Evolutionary conservation across 2,329 filamentous ascomycete genomes (phyloP).

Genomic region (Sclerotinia minor): DNA sequence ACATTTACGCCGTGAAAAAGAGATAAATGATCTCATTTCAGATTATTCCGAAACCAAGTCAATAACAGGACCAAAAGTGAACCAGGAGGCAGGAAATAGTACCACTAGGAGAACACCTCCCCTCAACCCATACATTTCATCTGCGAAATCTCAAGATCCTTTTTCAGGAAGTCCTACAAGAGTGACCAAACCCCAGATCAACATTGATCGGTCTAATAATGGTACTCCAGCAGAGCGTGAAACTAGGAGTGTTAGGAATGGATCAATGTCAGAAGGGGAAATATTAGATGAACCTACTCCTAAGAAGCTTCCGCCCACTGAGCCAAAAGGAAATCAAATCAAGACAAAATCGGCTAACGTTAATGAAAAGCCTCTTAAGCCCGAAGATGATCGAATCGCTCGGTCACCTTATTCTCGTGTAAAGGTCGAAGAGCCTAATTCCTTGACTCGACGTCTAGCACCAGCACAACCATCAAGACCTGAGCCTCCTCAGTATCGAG

Average conservation of each 20-base stretch:
- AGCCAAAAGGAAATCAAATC: conserved; percentile 31
- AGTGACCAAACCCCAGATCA: conserved; percentile 27
- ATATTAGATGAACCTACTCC: conserved; percentile 39
- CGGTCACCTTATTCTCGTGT: conserved; percentile 26
- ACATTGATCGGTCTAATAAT: conserved; percentile 26
- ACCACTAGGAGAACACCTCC: not conserved
- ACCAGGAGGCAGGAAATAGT: conserved; percentile 25
- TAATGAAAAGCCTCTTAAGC: conserved; percentile 30
- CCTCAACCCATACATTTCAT: conserved; percentile 17
- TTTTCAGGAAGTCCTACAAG: conserved; percentile 34
- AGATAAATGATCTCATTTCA: conserved; percentile 38
- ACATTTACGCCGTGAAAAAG: conserved; percentile 32
- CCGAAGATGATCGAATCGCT: conserved; percentile 27
- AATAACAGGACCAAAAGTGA: conserved; percentile 28
- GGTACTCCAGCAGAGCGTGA: conserved; percentile 24
- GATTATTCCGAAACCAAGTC: conserved; percentile 34
- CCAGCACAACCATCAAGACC: conserved; percentile 20
- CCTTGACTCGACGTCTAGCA: conserved; percentile 28
- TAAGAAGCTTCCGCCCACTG: conserved; percentile 28
- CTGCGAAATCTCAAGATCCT: conserved; percentile 31
- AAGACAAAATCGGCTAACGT: conserved; percentile 26
- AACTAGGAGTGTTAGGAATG: conserved; percentile 32
- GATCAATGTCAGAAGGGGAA: conserved; percentile 39
- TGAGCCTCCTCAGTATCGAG: conserved; percentile 27
- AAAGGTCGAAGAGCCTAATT: conserved; percentile 25